These are phyloP conservation scores for Paracoccidioides brasiliensis DNA, from an alignment of 2,329 filamentous ascomycete species.

Conservation along the genomic window DNA sequence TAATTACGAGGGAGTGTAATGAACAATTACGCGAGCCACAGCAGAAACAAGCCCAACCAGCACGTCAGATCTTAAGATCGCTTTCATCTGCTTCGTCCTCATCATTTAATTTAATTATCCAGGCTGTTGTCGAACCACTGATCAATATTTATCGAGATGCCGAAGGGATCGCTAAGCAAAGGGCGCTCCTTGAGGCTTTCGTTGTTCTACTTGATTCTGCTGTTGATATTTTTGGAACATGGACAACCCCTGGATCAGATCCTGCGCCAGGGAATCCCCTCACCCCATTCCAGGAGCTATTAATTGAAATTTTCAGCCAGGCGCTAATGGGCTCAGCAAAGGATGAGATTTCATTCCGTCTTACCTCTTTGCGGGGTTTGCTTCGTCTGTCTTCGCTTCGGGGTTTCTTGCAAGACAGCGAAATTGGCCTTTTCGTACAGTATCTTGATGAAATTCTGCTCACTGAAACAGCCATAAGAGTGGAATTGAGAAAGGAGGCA, in stretches of 20 bases:
- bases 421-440: constrained; percentile 41
- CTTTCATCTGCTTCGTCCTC: constrained; percentile 42
- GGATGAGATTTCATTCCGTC: constrained; percentile 39
- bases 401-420: constrained; percentile 38
- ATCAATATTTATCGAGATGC: constrained; percentile 48
- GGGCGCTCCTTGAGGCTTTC: constrained; percentile 49
- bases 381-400: constrained; percentile 34
- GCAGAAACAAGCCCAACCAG: constrained; percentile 53
- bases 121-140: constrained; percentile 44
- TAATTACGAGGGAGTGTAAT: constrained; percentile 53
- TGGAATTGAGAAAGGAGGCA: constrained; percentile 45
- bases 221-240: constrained; percentile 43
- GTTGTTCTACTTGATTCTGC: constrained; percentile 47
- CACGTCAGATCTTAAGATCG: constrained; percentile 46
- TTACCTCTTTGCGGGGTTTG: constrained; percentile 36
- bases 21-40: constrained; percentile 56
- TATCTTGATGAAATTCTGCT: constrained; percentile 49
- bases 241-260: constrained; percentile 32
- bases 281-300: constrained; percentile 36
- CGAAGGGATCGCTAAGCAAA: constrained; percentile 48
- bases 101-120: constrained; percentile 43
- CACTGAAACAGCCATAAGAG: constrained; percentile 43
- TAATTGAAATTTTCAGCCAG: constrained; percentile 43
- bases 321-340: constrained; percentile 40
- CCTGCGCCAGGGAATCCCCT: constrained; percentile 30